Base-by-base conservation (phyloP, 208 protist species). In the Acanthamoeba castellanii region DNA sequence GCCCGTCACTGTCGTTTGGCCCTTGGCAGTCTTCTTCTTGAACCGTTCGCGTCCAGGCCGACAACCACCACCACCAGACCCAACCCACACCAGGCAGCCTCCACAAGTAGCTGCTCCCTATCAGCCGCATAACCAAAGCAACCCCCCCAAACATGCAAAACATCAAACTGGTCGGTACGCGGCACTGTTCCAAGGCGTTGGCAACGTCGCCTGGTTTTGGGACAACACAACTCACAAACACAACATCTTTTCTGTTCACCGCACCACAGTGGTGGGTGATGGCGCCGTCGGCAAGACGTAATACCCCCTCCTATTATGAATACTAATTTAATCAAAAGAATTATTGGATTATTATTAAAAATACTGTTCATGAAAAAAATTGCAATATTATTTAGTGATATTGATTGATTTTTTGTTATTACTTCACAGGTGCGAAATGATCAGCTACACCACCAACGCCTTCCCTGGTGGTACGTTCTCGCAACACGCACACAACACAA, bases 271-370 rank as follows among this genome's bases (percentile, higher is more conserved):
- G 27, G 97, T 98, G n/a, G 97, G 97, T 42, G 97, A 98, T 95
- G 97, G 97, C 94, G 96, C 96, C 57, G 97, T 98, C 20, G 97
- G 97, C 70, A 98, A 98, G 95, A 98, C 97, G 11, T 98, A 97
- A 70, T 45, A n/a, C n/a, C n/a, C n/a, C n/a, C n/a, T n/a, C n/a
- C n/a, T n/a, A n/a, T n/a, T n/a, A n/a, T n/a, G n/a, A n/a, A n/a
- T n/a, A n/a, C n/a, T n/a, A n/a, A n/a, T n/a, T n/a, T n/a, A n/a
- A n/a, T n/a, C n/a, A n/a, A n/a, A n/a, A n/a, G n/a, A n/a, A n/a
- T n/a, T n/a, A n/a, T n/a, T n/a, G n/a, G n/a, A n/a, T n/a, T n/a
- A n/a, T n/a, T n/a, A n/a, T n/a, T n/a, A n/a, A n/a, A n/a, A n/a
- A n/a, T n/a, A n/a, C n/a, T n/a, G n/a, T n/a, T n/a, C n/a, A n/a